Percentiles rank a stretch among this genome's conserved stretches.
phyloP scores from a whole-genome alignment of 768 basidiomycete genomes.

The Rhodotorula paludigena region DNA sequence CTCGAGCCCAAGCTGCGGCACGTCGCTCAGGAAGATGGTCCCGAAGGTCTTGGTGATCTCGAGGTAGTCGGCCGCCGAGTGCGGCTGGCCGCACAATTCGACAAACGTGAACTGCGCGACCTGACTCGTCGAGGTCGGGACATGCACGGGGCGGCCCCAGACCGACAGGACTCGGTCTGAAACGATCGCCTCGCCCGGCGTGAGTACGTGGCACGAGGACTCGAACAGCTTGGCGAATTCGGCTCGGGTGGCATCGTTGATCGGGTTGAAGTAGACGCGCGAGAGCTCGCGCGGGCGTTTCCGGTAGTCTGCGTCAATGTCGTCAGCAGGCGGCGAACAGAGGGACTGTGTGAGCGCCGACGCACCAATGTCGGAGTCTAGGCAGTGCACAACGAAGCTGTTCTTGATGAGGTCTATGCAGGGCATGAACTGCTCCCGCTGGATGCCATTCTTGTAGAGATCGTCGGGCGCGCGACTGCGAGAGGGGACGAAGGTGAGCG shows the following conservation, averaged over 20 bases:
- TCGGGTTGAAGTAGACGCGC: conserved; percentile 83
- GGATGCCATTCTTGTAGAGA: conserved; percentile 97
- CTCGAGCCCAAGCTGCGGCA: conserved; percentile 80
- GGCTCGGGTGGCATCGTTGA: conserved; percentile 59
- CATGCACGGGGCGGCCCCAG: conserved; percentile 80
- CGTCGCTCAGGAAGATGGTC: conserved; percentile 79
- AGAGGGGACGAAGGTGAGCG: not conserved
- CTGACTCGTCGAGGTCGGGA: conserved; percentile 53
- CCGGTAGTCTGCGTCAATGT: conserved; percentile 67
- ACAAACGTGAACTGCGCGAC: conserved; percentile 82
- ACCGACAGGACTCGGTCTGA: conserved; percentile 63
- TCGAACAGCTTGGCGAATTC: conserved; percentile 82
- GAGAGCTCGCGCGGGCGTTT: conserved; percentile 87
- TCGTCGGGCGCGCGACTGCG: conserved; percentile 91
- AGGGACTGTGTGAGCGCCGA: not conserved
- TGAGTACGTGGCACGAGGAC: conserved; percentile 55
- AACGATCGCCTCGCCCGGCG: conserved; percentile 55
- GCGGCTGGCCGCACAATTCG: conserved; percentile 78
- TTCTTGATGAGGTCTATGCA: conserved; percentile 88
- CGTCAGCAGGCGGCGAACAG: not conserved
- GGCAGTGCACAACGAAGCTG: conserved; percentile 78
- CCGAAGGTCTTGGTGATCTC: conserved; percentile 83
- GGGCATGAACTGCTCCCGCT: conserved; percentile 87
- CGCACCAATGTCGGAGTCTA: conserved; percentile 89
- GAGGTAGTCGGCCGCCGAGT: conserved; percentile 92